phyloP scores from a whole-genome alignment of 768 basidiomycete species.

The Sporobolomyces phaffii region DNA sequence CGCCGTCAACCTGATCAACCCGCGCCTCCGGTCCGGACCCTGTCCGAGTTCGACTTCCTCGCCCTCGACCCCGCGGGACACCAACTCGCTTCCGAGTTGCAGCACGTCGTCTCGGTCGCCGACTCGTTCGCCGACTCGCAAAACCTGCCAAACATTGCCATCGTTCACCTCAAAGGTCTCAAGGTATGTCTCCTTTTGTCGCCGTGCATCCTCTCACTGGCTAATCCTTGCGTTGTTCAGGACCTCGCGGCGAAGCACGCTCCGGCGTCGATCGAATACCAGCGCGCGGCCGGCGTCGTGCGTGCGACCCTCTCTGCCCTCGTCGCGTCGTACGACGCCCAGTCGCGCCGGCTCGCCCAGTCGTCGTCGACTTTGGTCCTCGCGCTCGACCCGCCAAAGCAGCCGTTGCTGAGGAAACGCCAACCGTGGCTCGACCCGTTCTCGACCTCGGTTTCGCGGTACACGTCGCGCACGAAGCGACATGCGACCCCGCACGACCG shows the following conservation, averaged over 20 bases:
- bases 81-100: constrained; percentile 15
- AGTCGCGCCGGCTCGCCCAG: neutral
- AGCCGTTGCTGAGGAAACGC: constrained; percentile 20
- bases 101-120: constrained; percentile 16
- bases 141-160: constrained; percentile 1
- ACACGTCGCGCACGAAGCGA: neutral
- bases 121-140: constrained; percentile 9
- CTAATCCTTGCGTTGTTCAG: neutral
- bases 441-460: neutral
- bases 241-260: constrained; percentile 15
- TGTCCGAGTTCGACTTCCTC: constrained; percentile 27
- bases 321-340: constrained; percentile 2
- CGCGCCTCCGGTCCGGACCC: neutral
- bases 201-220: neutral
- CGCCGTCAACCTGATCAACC: neutral
- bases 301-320: constrained; percentile 9
- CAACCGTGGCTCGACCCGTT: constrained; percentile 26
- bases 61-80: neutral
- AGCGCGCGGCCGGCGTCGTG: constrained; percentile 4
- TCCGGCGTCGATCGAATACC: constrained; percentile 17
- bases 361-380: too few relatives aligned
- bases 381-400: neutral
- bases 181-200: constrained; percentile 4
- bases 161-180: constrained; percentile 34
- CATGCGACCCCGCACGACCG: too few relatives aligned